Percentiles rank a stretch among this genome's conserved stretches.
These are phyloP conservation scores for Soucietia sequanensis DNA, from an alignment of 805 yeast species.

Conservation along the genomic window DNA sequence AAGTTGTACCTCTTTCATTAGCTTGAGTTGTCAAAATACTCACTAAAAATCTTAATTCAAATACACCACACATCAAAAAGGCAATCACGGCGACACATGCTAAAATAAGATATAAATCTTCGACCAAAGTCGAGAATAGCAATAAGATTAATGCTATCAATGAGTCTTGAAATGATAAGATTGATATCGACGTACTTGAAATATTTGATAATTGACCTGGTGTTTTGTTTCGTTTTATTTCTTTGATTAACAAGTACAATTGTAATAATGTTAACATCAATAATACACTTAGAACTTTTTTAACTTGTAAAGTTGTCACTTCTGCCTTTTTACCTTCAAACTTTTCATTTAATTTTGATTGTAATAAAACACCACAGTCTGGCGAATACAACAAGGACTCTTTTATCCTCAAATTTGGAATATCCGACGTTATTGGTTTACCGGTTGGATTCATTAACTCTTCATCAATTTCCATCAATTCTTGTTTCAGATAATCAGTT, in stretches of 20 bases:
- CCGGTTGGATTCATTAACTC: slow-evolving; percentile 79
- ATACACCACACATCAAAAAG: slow-evolving; percentile 66
- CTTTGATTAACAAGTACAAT: slow-evolving; percentile 58
- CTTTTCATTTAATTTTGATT: slow-evolving; percentile 11
- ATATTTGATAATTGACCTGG: slow-evolving; percentile 78
- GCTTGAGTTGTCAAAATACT: slow-evolving; percentile 67
- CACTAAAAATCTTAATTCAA: slow-evolving; percentile 73
- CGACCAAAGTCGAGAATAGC: slow-evolving; percentile 53
- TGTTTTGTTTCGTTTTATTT: slow-evolving; percentile 69
- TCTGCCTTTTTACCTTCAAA: slow-evolving; percentile 61
- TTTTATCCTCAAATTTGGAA: slow-evolving; percentile 57
- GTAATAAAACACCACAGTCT: slow-evolving; percentile 71
- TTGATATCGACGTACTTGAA: slow-evolving; percentile 52
- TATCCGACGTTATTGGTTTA: slow-evolving; percentile 53
- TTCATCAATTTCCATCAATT: slow-evolving; percentile 62
- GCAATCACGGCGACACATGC: slow-evolving; percentile 69
- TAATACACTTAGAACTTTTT: slow-evolving; percentile 43
- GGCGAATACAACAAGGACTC: slow-evolving; percentile 77
- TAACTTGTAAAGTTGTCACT: slow-evolving; percentile 36
- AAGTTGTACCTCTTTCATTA: slow-evolving; percentile 65
- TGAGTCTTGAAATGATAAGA: slow-evolving; percentile 73
- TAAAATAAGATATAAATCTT: slow-evolving; percentile 61
- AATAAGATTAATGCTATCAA: slow-evolving; percentile 61
- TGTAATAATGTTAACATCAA: slow-evolving; percentile 47
- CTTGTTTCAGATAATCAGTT: slow-evolving; percentile 51